Base-by-base conservation (phyloP, 441 rosid genomes). In the Erodium trifolium region DNA sequence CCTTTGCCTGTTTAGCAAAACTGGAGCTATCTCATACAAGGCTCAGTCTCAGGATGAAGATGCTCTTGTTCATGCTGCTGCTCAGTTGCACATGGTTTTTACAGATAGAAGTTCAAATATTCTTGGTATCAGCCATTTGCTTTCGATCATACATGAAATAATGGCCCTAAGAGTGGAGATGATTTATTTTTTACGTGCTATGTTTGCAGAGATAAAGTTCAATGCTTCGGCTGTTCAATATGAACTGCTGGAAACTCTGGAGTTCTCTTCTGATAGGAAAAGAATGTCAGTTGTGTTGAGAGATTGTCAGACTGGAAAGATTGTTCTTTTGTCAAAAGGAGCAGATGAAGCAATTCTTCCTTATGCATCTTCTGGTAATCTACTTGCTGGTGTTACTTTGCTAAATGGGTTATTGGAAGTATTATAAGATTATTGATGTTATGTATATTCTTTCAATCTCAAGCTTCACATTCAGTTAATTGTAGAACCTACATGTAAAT, bases 31-130 rank as follows among this genome's bases (percentile, higher is more conserved):
- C 67, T 74, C 76, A 45, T 95, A 92, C 83, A 92, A 92, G 82
- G 97, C 99, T 4, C 99, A 95, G 78, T 95, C 99, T 75, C 98
- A 90, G 82, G 99, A 95, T 77, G 99, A 95, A 81, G 97, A 95
- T 49, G 99, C 99, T 76, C 98, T 95, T 78, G 98, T 95, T 68
- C 76, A 82, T 77, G 99, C 98, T 81, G 96, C 99, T 59, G 92
- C 96, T 12, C 79, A 79, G 85, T 81, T 95, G 85, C 87, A 87
- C 74, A 90, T 92, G 98, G 87, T 85, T 71, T 87, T 87, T 78
- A 75, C 79, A 35, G 80, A 81, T 51, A 95, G 82, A 79, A 87
- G 76, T 82, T 90, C 88, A 71, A 92, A 88, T 82, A 75, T 74
- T 78, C 77, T 92, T 68, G 98, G 99, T 95, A 82, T 75, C 69